Percentiles rank a stretch among this genome's conserved stretches.
Conservation (phyloP, 768 basidiomycete species). For the Sistotremastrum niveocremeum region DNA sequence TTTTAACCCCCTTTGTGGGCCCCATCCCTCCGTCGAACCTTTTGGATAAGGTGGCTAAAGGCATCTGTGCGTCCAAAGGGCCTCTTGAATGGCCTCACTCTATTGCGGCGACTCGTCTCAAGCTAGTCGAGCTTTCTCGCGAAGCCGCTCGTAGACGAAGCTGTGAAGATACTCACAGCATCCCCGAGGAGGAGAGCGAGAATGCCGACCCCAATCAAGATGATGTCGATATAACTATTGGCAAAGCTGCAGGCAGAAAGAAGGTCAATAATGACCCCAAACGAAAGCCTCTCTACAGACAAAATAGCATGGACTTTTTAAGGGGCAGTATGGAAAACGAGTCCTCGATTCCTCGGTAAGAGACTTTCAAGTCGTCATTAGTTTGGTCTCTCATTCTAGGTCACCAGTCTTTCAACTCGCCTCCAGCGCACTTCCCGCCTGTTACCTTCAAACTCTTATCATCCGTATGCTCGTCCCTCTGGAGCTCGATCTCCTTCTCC, state of each 20-base stretch:
- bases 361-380: background rate
- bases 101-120: constrained; percentile 65
- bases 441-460: constrained; percentile 35
- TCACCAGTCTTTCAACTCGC: constrained; percentile 46
- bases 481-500: constrained; percentile 23
- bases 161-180: constrained; percentile 21
- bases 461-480: constrained; percentile 39
- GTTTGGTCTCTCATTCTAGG: constrained; percentile 5
- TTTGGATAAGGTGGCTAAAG: constrained; percentile 74
- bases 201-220: constrained; percentile 22
- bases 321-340: constrained; percentile 31
- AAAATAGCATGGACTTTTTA: constrained; percentile 84
- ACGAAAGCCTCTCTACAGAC: constrained; percentile 54
- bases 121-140: constrained; percentile 70
- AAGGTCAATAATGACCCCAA: constrained; percentile 19
- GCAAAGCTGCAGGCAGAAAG: constrained; percentile 28
- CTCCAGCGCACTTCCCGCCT: constrained; percentile 51
- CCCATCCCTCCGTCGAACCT: constrained; percentile 74
- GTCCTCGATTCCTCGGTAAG: constrained; percentile 47
- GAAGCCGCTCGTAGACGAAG: constrained; percentile 22
- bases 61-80: constrained; percentile 62
- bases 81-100: constrained; percentile 75
- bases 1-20: constrained; percentile 81
- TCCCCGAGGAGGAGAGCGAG: constrained; percentile 34
- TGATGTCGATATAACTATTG: constrained; percentile 28